A percentile compares a stretch with the other conserved stretches of the same genome.
Conservation (phyloP, 768 basidiomycete species). For the Postia placenta region DNA sequence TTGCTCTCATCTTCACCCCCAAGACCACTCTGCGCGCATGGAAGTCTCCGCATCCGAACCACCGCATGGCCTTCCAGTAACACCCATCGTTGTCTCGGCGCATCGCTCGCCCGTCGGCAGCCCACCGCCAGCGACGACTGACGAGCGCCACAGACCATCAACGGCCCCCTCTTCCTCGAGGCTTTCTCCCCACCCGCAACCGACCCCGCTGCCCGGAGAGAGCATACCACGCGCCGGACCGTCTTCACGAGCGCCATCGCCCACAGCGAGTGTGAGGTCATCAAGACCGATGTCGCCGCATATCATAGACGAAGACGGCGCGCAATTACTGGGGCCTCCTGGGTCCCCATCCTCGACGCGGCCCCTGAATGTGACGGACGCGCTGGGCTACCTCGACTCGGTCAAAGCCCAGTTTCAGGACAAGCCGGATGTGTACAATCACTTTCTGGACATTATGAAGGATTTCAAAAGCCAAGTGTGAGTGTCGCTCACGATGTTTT, state of each 20-base stretch:
- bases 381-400: constrained; percentile 88
- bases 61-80: neutral
- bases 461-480: constrained; percentile 96
- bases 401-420: constrained; percentile 90
- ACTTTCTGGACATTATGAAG: constrained; percentile 96
- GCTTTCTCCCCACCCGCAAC: neutral
- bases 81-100: neutral
- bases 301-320: constrained; percentile 8
- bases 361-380: constrained; percentile 88
- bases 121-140: too few species aligned
- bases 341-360: constrained; percentile 23
- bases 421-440: constrained; percentile 91
- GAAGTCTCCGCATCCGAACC: neutral
- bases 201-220: neutral
- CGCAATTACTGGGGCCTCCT: constrained; percentile 7
- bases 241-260: neutral
- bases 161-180: neutral
- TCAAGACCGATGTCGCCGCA: constrained; percentile 10
- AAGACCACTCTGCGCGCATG: neutral
- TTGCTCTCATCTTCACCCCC: neutral
- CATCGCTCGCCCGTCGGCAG: too few species aligned
- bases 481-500: too few species aligned
- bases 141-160: neutral
- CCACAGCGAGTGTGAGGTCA: neutral
- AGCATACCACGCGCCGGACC: neutral